Evolutionary conservation across 495 filamentous ascomycete species (phyloP).

Genomic region (Podospora pseudoanserina): DNA sequence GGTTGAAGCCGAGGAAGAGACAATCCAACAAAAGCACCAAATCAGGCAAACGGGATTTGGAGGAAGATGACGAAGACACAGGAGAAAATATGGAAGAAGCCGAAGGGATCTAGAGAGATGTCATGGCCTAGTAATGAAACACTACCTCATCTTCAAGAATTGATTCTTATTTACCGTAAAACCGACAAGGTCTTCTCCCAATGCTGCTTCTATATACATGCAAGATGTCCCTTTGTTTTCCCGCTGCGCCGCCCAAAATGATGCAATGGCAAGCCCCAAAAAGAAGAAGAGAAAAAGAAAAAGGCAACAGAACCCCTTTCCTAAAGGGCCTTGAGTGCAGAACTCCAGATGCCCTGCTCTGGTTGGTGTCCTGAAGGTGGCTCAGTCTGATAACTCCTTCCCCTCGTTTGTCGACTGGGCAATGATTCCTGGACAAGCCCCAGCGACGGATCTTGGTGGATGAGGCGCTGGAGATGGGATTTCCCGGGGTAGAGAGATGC

Average conservation of each 20-base stretch:
- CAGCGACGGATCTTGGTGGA: neutral
- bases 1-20: conserved; percentile 76
- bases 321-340: neutral
- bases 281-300: neutral
- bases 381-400: neutral
- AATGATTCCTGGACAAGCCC: neutral
- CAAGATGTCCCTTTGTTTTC: neutral
- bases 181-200: neutral
- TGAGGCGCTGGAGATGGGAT: neutral
- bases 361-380: neutral
- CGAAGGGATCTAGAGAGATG: neutral
- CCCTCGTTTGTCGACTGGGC: neutral
- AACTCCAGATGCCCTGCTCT: neutral
- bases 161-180: neutral
- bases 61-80: conserved; percentile 8
- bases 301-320: neutral
- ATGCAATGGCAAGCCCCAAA: neutral
- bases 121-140: too few species aligned
- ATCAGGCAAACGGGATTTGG: neutral
- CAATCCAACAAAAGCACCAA: conserved; percentile 51
- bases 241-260: neutral
- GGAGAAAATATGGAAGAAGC: neutral
- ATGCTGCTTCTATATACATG: neutral
- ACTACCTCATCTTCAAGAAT: too few species aligned
- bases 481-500: neutral